These are phyloP conservation scores for Fusarium coicis DNA, from an alignment of 2,329 filamentous ascomycete genomes.

Conservation along the genomic window DNA sequence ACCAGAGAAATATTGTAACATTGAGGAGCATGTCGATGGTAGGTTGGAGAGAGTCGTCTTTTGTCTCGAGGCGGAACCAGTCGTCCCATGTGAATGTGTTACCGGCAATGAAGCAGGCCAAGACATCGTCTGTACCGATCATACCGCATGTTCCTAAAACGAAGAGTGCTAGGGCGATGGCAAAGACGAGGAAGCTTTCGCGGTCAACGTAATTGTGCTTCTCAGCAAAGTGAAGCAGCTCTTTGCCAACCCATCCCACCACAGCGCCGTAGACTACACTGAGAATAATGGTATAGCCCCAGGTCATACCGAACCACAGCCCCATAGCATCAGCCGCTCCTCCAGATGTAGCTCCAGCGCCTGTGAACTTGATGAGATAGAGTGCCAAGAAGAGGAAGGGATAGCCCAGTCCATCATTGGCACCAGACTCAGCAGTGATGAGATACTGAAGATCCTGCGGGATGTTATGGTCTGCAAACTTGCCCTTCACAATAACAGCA, in stretches of 20 bases:
- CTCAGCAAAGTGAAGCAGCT: slow-evolving; percentile 86
- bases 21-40: slow-evolving; percentile 97
- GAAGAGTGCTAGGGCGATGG: slow-evolving; percentile 85
- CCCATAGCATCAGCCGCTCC: slow-evolving; percentile 75
- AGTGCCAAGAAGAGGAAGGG: slow-evolving; percentile 88
- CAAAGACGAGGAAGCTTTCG: slow-evolving; percentile 89
- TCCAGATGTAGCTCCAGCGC: slow-evolving; percentile 64
- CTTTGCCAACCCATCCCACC: slow-evolving; percentile 84
- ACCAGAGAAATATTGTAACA: slow-evolving; percentile 89
- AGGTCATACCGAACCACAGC: slow-evolving; percentile 86
- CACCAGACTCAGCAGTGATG: slow-evolving; percentile 84
- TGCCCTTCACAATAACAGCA: slow-evolving; percentile 91
- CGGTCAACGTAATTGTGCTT: slow-evolving; percentile 83
- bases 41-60: slow-evolving; percentile 91
- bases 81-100: slow-evolving; percentile 94
- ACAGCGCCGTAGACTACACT: slow-evolving; percentile 80
- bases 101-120: slow-evolving; percentile 92
- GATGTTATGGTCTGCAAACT: slow-evolving; percentile 91
- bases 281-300: slow-evolving; percentile 83
- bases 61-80: slow-evolving; percentile 90
- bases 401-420: slow-evolving; percentile 90
- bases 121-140: slow-evolving; percentile 87
- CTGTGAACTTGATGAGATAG: slow-evolving; percentile 80
- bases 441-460: slow-evolving; percentile 83
- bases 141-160: slow-evolving; percentile 88